Evolutionary conservation across 2,329 filamentous ascomycete genomes (phyloP).

Genomic region (Diaporthe vexans): DNA sequence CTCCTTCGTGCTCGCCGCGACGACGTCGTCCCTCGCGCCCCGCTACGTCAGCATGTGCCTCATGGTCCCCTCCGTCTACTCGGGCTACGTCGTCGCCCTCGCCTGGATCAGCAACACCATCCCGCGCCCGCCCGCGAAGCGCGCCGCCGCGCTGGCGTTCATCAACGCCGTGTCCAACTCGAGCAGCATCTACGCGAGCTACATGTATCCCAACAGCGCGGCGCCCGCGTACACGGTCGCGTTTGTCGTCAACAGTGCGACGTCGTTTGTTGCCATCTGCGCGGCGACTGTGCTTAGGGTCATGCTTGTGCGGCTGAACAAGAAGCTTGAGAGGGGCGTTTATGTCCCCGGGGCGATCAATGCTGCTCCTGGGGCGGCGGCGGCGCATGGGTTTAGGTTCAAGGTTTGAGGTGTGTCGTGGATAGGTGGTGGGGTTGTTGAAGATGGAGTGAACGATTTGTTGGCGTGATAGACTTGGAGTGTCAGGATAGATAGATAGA

Average conservation of each 20-base stretch:
- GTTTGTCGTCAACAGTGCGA: conserved; percentile 78
- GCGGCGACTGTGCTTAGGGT: conserved; percentile 74
- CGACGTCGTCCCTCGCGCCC: conserved; percentile 71
- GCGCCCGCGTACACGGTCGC: conserved; percentile 65
- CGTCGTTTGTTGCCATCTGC: conserved; percentile 73
- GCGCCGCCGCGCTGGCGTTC: conserved; percentile 76
- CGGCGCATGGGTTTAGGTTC: conserved; percentile 76
- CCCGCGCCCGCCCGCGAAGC: conserved; percentile 81
- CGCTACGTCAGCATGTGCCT: conserved; percentile 81
- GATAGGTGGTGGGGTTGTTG: neutral
- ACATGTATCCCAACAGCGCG: conserved; percentile 72
- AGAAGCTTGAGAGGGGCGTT: conserved; percentile 76
- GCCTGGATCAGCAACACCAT: conserved; percentile 84
- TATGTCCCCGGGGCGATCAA: conserved; percentile 69
- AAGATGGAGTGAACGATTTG: too few species aligned
- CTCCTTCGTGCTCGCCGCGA: conserved; percentile 77
- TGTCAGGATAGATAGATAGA: neutral
- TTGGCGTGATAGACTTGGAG: neutral
- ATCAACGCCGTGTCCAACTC: conserved; percentile 82
- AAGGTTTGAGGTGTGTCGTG: conserved; percentile 59
- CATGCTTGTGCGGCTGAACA: conserved; percentile 76
- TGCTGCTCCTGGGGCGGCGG: conserved; percentile 67
- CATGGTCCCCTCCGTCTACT: conserved; percentile 76
- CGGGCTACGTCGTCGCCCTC: conserved; percentile 76
- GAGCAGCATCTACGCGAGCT: conserved; percentile 77